Conservation (phyloP, 2,329 filamentous ascomycete species). For the Pseudonectria buxi region DNA sequence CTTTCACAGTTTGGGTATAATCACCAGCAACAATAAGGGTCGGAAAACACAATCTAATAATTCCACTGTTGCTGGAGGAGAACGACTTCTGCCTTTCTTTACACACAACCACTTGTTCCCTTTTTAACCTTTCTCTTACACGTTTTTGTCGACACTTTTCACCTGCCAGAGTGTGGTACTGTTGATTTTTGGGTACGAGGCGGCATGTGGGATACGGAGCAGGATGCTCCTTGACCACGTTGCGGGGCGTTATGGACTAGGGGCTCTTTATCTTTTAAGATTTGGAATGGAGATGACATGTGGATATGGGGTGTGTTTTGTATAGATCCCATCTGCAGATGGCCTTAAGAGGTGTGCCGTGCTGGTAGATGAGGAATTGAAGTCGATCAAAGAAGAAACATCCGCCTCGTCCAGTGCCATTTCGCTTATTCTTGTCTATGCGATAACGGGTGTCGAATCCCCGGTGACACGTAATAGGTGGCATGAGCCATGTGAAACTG, state of each 20-base stretch:
- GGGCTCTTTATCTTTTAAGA: conserved; percentile 11
- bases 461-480: too few relatives aligned
- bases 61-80: conserved; percentile 12
- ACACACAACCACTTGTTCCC: conserved; percentile 9
- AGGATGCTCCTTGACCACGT: conserved; percentile 20
- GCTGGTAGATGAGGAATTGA: conserved; percentile 18
- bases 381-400: conserved; percentile 15
- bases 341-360: conserved; percentile 16
- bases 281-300: conserved; percentile 19
- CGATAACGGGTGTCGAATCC: too few relatives aligned
- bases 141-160: background rate
- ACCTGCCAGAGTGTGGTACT: too few relatives aligned
- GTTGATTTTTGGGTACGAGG: conserved; percentile 20
- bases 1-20: conserved; percentile 22
- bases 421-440: too few relatives aligned
- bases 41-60: conserved; percentile 19
- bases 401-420: too few relatives aligned
- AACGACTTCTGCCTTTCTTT: conserved; percentile 13
- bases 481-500: too few relatives aligned
- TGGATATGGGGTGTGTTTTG: conserved; percentile 22
- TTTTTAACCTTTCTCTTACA: conserved; percentile 9
- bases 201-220: conserved; percentile 19
- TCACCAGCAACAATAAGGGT: conserved; percentile 13
- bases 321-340: conserved; percentile 26
- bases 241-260: conserved; percentile 23